Percentiles rank a stretch among this genome's conserved stretches.
These are phyloP conservation scores for Prototheca wickerhamii DNA, from an alignment of 163 green algal genomes.

Conservation along the genomic window DNA sequence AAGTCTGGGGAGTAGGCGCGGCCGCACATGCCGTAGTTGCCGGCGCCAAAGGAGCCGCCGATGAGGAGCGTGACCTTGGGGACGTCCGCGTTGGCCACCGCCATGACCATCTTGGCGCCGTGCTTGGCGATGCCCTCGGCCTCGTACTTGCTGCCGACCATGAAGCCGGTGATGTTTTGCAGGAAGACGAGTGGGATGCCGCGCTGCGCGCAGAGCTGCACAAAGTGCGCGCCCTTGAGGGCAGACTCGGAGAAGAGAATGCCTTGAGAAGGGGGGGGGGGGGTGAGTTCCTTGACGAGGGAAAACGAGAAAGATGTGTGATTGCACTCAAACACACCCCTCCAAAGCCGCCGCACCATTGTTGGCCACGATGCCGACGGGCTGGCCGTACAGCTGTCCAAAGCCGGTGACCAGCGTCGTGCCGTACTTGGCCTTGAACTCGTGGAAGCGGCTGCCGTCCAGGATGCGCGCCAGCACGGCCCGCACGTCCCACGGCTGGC, in stretches of 20 bases:
- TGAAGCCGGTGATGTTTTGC: slow-evolving; percentile 73
- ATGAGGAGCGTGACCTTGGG: slow-evolving; percentile 86
- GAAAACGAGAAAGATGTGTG: background rate
- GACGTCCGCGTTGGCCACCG: slow-evolving; percentile 75
- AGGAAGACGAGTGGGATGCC: slow-evolving; percentile 84
- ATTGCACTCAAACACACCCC: background rate
- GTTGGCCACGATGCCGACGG: slow-evolving; percentile 85
- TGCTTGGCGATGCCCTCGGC: slow-evolving; percentile 89
- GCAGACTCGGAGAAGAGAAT: slow-evolving; percentile 81
- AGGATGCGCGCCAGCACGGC: slow-evolving; percentile 69
- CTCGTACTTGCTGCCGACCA: slow-evolving; percentile 81
- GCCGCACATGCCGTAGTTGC: slow-evolving; percentile 95
- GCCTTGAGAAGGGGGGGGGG: slow-evolving; percentile 8
- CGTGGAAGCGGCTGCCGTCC: slow-evolving; percentile 76
- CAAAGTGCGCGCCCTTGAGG: slow-evolving; percentile 86
- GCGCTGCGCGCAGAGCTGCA: slow-evolving; percentile 82
- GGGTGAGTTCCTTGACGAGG: background rate
- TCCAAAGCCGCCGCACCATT: slow-evolving; percentile 52
- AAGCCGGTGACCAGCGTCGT: slow-evolving; percentile 81
- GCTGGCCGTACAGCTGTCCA: slow-evolving; percentile 58
- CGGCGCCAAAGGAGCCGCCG: slow-evolving; percentile 77
- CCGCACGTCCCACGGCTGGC: slow-evolving; percentile 64
- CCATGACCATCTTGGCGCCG: slow-evolving; percentile 91
- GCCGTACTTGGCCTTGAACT: slow-evolving; percentile 88
- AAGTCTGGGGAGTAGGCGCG: slow-evolving; percentile 81